These are phyloP conservation scores for Auricularia cornea DNA, from an alignment of 768 basidiomycete genomes.

Conservation along the genomic window DNA sequence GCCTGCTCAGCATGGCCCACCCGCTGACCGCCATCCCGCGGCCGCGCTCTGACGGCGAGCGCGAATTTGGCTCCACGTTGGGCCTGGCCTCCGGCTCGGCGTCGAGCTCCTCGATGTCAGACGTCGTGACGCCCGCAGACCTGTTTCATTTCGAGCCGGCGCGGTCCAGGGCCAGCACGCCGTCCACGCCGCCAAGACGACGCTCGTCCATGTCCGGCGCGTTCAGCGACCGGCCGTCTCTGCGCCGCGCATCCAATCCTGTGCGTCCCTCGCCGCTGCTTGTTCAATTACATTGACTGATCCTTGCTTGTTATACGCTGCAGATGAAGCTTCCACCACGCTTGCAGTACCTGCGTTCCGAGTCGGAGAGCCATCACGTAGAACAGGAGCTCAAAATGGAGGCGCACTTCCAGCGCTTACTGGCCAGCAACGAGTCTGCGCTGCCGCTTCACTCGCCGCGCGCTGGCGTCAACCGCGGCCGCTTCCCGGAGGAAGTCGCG, in stretches of 20 bases:
- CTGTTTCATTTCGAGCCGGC: neutral
- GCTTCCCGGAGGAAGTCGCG: neutral
- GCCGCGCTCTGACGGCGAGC: neutral
- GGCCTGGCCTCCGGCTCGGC: neutral
- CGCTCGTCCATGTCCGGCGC: neutral
- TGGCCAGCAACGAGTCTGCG: neutral
- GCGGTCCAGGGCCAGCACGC: neutral
- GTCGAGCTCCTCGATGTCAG: neutral
- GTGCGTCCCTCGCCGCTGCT: neutral
- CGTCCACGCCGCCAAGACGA: neutral
- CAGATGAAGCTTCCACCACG: neutral
- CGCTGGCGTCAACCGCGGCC: neutral
- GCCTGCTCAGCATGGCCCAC: neutral
- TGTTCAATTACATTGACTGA: neutral
- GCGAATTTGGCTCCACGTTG: neutral
- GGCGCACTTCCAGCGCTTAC: neutral
- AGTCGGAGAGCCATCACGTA: neutral
- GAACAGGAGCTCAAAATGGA: conserved; percentile 1
- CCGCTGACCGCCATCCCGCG: neutral
- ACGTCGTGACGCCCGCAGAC: neutral
- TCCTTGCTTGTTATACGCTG: neutral
- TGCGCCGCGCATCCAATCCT: neutral
- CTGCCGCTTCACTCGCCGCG: neutral
- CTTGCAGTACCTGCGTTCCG: neutral
- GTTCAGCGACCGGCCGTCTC: neutral